Percentiles rank a stretch among this genome's conserved stretches.
phyloP scores from a whole-genome alignment of 768 basidiomycete species.

The Boletus reticuloceps region DNA sequence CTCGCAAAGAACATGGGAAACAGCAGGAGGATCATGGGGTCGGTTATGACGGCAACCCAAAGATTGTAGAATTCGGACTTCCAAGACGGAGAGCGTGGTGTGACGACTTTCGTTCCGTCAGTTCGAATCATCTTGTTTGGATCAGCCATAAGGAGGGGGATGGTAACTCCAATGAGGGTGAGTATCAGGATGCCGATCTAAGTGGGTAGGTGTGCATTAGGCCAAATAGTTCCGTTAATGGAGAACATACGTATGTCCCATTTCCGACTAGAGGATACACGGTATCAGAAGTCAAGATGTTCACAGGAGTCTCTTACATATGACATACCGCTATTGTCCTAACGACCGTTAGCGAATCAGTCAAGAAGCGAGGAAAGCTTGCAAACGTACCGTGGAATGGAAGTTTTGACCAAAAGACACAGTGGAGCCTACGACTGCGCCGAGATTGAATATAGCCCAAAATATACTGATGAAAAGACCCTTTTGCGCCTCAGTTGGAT shows the following conservation, averaged over 20 bases:
- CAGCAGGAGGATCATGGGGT: constrained; percentile 67
- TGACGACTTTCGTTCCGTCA: constrained; percentile 66
- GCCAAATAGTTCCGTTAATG: no score
- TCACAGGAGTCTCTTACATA: no score
- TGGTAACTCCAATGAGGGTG: constrained; percentile 59
- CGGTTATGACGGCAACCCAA: constrained; percentile 61
- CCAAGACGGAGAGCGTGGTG: constrained; percentile 69
- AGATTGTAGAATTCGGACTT: constrained; percentile 67
- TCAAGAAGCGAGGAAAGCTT: no score
- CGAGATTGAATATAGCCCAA: constrained; percentile 79
- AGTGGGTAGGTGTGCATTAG: no score
- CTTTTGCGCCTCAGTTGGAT: constrained; percentile 75
- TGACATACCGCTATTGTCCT: no score
- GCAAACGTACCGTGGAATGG: constrained; percentile 45
- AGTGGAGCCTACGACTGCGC: constrained; percentile 70
- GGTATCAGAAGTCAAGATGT: neutral
- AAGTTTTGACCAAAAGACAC: constrained; percentile 73
- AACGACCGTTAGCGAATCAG: no score
- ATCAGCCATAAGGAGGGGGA: constrained; percentile 68
- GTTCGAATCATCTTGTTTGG: constrained; percentile 71
- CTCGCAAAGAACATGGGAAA: constrained; percentile 83
- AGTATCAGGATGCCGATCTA: constrained; percentile 56
- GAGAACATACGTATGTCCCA: constrained; percentile 57
- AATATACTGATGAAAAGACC: constrained; percentile 73
- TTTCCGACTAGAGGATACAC: constrained; percentile 48